phyloP scores from a whole-genome alignment of 805 yeast genomes.

The Spathaspora arborariae region DNA sequence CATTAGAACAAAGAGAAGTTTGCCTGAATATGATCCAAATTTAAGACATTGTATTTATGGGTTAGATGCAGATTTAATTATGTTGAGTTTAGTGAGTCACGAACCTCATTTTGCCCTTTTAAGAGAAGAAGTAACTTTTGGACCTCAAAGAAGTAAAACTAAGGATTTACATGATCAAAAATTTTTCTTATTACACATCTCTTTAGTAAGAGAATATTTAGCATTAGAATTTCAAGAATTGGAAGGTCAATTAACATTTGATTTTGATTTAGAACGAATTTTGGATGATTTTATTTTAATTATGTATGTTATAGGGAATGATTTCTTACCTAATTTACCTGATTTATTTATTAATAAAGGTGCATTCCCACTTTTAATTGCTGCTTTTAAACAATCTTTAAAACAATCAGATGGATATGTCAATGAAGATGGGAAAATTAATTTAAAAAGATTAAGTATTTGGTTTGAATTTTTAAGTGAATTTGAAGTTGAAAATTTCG shows the following conservation, averaged over 20 bases:
- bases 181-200: slow-evolving; percentile 78
- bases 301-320: slow-evolving; percentile 95
- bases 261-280: slow-evolving; percentile 80
- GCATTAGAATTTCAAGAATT: slow-evolving; percentile 79
- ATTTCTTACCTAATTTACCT: slow-evolving; percentile 95
- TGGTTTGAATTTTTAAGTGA: slow-evolving; percentile 76
- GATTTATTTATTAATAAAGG: slow-evolving; percentile 91
- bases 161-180: slow-evolving; percentile 68
- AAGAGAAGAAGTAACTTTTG: slow-evolving; percentile 94
- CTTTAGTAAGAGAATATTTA: slow-evolving; percentile 86
- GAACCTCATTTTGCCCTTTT: slow-evolving; percentile 94
- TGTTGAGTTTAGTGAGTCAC: slow-evolving; percentile 87
- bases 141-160: slow-evolving; percentile 43
- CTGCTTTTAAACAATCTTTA: slow-evolving; percentile 81
- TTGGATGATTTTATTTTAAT: slow-evolving; percentile 90
- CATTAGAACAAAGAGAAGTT: slow-evolving; percentile 76
- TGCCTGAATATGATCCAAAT: slow-evolving; percentile 69
- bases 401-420: slow-evolving; percentile 76
- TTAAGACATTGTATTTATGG: slow-evolving; percentile 93
- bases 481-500: slow-evolving; percentile 85
- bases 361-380: slow-evolving; percentile 89
- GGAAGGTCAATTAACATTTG: slow-evolving; percentile 58
- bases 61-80: slow-evolving; percentile 91
- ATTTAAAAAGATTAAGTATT: slow-evolving; percentile 62
- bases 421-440: slow-evolving; percentile 77